Evolutionary conservation across 2,329 filamentous ascomycete genomes (phyloP).

Genomic region (Microdochium paspali): DNA sequence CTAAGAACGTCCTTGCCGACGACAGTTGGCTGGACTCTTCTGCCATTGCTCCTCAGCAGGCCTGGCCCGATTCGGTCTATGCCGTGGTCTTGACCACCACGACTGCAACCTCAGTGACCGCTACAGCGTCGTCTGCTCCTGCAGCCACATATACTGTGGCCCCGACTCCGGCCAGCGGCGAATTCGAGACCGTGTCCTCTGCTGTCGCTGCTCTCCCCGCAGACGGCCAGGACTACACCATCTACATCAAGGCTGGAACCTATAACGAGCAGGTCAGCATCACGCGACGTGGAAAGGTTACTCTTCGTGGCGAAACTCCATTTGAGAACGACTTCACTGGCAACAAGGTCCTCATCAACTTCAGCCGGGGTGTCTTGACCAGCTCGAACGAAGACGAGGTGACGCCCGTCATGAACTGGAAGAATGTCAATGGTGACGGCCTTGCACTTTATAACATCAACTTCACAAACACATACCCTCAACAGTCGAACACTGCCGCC

Average conservation of each 20-base stretch:
- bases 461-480: constrained; percentile 19
- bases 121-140: constrained; percentile 5
- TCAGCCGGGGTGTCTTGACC: constrained; percentile 26
- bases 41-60: constrained; percentile 16
- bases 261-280: constrained; percentile 31
- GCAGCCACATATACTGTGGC: constrained; percentile 20
- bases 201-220: constrained; percentile 32
- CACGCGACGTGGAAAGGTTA: constrained; percentile 27
- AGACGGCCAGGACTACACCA: constrained; percentile 26
- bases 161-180: constrained; percentile 21
- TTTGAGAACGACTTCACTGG: constrained; percentile 23
- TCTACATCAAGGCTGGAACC: constrained; percentile 27
- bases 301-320: constrained; percentile 20
- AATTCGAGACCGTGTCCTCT: constrained; percentile 29
- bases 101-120: background rate
- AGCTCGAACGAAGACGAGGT: constrained; percentile 27
- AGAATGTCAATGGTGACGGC: constrained; percentile 30
- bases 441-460: constrained; percentile 44
- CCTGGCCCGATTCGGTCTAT: constrained; percentile 18
- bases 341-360: constrained; percentile 25
- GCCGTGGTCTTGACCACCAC: constrained; percentile 1
- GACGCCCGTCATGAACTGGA: constrained; percentile 33
- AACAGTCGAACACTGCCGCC: constrained; percentile 12
- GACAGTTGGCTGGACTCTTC: constrained; percentile 19
- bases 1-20: constrained; percentile 16